phyloP scores from a whole-genome alignment of 1,284 basidiomycete genomes.

The Mycocalia duriaeana region DNA sequence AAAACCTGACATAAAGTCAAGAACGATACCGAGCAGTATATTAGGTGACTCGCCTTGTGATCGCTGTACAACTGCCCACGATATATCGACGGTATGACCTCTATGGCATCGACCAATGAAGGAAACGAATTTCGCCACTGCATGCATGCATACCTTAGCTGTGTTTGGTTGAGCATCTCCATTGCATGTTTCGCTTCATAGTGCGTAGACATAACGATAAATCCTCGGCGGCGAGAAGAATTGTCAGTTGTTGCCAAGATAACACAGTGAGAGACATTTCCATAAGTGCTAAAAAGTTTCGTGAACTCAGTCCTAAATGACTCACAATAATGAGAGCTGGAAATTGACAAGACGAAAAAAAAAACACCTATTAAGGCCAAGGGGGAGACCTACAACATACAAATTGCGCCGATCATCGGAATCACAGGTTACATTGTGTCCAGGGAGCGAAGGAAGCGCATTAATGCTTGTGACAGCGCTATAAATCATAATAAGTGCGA shows the following conservation, averaged over 20 bases:
- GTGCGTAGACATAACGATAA: slow-evolving; percentile 71
- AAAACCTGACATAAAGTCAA: slow-evolving; percentile 44
- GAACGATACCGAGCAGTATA: neutral
- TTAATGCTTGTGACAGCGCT: slow-evolving; percentile 16
- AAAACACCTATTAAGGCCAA: slow-evolving; percentile 64
- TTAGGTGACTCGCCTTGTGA: slow-evolving; percentile 53
- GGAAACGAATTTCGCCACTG: slow-evolving; percentile 2
- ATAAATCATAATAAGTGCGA: slow-evolving; percentile 3
- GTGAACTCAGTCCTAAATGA: slow-evolving; percentile 62
- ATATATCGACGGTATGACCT: slow-evolving; percentile 73
- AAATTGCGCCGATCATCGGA: slow-evolving; percentile 65
- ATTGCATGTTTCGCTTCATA: slow-evolving; percentile 65
- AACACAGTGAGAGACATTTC: slow-evolving; percentile 65
- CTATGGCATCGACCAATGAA: neutral
- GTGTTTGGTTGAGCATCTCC: slow-evolving; percentile 56
- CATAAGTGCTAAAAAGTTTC: slow-evolving; percentile 56
- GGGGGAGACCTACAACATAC: slow-evolving; percentile 75
- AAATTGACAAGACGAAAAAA: slow-evolving; percentile 4
- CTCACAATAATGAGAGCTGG: neutral
- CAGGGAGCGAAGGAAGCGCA: slow-evolving; percentile 10
- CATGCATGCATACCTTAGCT: slow-evolving; percentile 61
- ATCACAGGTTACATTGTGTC: slow-evolving; percentile 19
- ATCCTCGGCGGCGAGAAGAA: slow-evolving; percentile 72
- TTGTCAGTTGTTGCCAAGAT: slow-evolving; percentile 77
- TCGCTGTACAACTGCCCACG: slow-evolving; percentile 79